phyloP scores from a whole-genome alignment of 2,329 filamentous ascomycete species.

The Bipolaris sorokiniana region DNA sequence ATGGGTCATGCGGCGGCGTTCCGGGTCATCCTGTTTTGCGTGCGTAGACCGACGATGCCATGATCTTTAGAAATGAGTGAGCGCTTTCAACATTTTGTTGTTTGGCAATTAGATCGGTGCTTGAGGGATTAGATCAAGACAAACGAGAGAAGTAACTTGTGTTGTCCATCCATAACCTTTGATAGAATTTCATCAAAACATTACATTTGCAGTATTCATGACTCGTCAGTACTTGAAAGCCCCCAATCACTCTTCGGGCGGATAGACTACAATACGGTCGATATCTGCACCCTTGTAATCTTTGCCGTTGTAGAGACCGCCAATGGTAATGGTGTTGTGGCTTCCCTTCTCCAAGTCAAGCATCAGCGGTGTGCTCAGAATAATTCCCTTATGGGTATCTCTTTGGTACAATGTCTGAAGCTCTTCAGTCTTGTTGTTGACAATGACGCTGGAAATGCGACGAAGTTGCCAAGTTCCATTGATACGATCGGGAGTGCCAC shows the following conservation, averaged over 20 bases:
- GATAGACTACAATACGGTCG: slow-evolving; percentile 66
- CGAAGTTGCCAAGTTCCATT: slow-evolving; percentile 65
- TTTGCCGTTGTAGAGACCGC: slow-evolving; percentile 63
- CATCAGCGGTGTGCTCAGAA: slow-evolving; percentile 63
- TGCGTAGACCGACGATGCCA: background rate
- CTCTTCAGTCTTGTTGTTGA: slow-evolving; percentile 59
- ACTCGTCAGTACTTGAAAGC: no score
- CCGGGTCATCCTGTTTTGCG: background rate
- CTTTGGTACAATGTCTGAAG: slow-evolving; percentile 61
- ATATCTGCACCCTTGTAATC: slow-evolving; percentile 65
- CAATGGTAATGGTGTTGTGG: slow-evolving; percentile 65
- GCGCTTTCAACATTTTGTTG: no score
- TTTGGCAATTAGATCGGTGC: background rate
- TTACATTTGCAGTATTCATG: background rate
- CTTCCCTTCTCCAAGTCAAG: slow-evolving; percentile 61
- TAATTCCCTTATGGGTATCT: slow-evolving; percentile 65
- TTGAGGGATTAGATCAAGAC: background rate
- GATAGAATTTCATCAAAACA: background rate
- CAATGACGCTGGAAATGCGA: slow-evolving; percentile 65
- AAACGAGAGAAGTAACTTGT: background rate
- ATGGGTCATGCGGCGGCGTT: background rate
- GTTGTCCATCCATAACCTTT: no score
- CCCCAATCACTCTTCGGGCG: slow-evolving; percentile 52
- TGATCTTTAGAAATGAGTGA: background rate
- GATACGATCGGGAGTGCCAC: slow-evolving; percentile 65